Evolutionary conservation across 176 grass and related monocot genomes (phyloP), one percentile per base, ranked within the genome.

Genomic region (Musa acuminata): DNA sequence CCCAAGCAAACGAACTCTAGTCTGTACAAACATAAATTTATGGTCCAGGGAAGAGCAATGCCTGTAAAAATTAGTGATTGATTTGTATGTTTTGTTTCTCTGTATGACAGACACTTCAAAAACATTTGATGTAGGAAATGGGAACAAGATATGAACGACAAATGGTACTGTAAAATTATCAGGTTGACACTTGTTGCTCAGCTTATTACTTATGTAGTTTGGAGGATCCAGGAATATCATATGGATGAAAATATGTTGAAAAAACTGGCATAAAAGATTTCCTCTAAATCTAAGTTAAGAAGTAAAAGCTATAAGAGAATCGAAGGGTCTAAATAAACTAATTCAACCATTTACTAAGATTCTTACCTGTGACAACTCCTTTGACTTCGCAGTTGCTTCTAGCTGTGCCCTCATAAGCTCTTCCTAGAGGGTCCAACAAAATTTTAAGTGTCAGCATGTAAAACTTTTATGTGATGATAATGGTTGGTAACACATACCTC

Each of bases 381-480:
- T 84, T 14, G 72, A 78, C 83, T 89, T 89, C 76, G 74, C 71
- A 17, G 84, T 84, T 54, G 91, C 80, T 87, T 99, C 91, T 70
- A 95, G 58, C 70, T 95, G 86, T 72, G 77, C 76, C 74, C 64
- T 99, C 85, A 95, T 85, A 67, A 99, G 78, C 66, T 99, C 96
- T 79, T 92, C 91, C 95, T 94, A 73, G 53, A 85, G 82, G 77
- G 21, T 83, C 75, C 78, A 64, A 74, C 70, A 81, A 81, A 55
- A 21, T 72, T 27, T 78, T 19, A 43, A 51, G 27, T 64, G 75
- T 75, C 52, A 24, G 13, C 66, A 55, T 22, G 71, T 9, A 80
- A 82, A 13, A 85, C 13, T 83, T 69, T 63, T 13, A 75, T 62
- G 29, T 69, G 1, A 12, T 20, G 23, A 78, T 52, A 64, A 55